These are phyloP conservation scores for Colletotrichum sp. DNA, from an alignment of 2,329 filamentous ascomycete species.

Conservation along the genomic window DNA sequence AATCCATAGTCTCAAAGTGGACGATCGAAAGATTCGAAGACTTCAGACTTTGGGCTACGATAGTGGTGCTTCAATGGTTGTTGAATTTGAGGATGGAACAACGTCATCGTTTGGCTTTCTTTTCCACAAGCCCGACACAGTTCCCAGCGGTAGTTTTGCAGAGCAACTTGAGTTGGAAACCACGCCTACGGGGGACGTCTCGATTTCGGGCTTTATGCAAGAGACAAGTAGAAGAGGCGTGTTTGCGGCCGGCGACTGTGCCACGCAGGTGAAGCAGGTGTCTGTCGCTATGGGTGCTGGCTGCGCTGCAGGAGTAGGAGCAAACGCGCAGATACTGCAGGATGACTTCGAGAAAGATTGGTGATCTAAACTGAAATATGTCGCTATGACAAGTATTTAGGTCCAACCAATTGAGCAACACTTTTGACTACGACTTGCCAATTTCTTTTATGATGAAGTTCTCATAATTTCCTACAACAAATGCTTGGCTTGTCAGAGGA, in stretches of 20 bases:
- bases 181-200: neutral
- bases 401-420: rapidly evolving
- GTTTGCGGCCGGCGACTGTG: neutral
- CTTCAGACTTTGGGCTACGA: neutral
- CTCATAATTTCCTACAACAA: neutral
- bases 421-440: neutral
- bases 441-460: rapidly evolving
- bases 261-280: neutral
- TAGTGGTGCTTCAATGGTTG: neutral
- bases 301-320: neutral
- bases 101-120: neutral
- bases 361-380: neutral
- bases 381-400: rapidly evolving
- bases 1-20: neutral
- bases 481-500: neutral
- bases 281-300: neutral
- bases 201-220: neutral
- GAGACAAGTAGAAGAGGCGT: neutral
- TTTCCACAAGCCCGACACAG: neutral
- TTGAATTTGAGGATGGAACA: neutral
- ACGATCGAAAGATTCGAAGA: neutral
- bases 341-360: neutral
- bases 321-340: neutral
- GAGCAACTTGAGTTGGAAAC: neutral
- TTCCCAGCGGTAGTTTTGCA: neutral